These are phyloP conservation scores for Aspergillus indologenus DNA, from an alignment of 495 filamentous ascomycete species.

Conservation along the genomic window DNA sequence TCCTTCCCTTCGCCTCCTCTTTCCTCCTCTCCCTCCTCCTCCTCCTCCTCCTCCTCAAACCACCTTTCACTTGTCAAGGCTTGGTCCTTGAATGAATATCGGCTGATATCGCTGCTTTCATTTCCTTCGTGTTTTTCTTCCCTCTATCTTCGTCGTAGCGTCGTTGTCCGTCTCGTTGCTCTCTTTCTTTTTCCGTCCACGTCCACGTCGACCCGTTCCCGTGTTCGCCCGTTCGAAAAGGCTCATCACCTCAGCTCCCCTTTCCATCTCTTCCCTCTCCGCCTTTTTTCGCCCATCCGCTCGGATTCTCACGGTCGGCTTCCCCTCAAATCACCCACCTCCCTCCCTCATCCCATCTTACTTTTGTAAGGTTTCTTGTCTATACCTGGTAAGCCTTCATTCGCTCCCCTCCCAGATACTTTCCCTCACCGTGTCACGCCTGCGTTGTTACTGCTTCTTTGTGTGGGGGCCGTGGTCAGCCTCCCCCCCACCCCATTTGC, in stretches of 20 bases:
- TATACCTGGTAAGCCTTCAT: conserved; percentile 17
- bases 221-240: conserved; percentile 10
- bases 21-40: conserved; percentile 18
- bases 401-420: conserved; percentile 2
- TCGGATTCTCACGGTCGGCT: conserved; percentile 23
- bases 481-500: conserved; percentile 19
- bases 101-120: conserved; percentile 11
- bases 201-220: conserved; percentile 4
- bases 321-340: conserved; percentile 23
- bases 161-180: conserved; percentile 9
- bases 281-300: conserved; percentile 26
- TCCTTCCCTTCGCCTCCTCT: conserved; percentile 13
- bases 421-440: not conserved
- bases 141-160: conserved; percentile 4
- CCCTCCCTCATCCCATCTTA: conserved; percentile 26
- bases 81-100: conserved; percentile 34
- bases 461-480: conserved; percentile 10
- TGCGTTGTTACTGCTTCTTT: conserved; percentile 7
- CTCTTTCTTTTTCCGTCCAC: conserved; percentile 7
- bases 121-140: conserved; percentile 16
- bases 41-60: conserved; percentile 18
- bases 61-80: conserved; percentile 35
- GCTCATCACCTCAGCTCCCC: conserved; percentile 19
- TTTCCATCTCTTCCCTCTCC: conserved; percentile 25
- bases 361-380: conserved; percentile 6